Evolutionary conservation across 352 stramenopile species (phyloP).

Genomic region (Halophytophthora polymorphica): DNA sequence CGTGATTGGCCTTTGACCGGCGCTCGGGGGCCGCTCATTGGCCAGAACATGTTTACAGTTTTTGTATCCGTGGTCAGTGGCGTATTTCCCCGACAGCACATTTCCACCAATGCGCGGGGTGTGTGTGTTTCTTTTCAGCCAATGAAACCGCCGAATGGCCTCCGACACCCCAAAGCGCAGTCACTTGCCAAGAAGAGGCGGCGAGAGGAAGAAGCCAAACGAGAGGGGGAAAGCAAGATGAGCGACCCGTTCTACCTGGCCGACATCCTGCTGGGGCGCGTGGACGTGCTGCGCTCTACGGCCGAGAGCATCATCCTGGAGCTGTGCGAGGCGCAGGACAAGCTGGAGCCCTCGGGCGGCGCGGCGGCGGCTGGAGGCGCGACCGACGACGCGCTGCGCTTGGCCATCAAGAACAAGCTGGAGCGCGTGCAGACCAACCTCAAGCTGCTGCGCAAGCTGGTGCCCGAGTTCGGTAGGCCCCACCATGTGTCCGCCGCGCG

Average conservation of each 20-base stretch:
- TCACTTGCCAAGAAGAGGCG: background rate
- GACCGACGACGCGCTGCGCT: constrained; percentile 64
- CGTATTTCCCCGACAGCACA: background rate
- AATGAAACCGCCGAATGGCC: constrained; percentile 15
- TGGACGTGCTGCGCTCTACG: constrained; percentile 80
- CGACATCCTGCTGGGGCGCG: constrained; percentile 79
- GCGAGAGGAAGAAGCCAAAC: too few relatives aligned
- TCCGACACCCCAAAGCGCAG: background rate
- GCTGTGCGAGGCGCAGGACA: constrained; percentile 66
- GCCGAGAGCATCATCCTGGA: constrained; percentile 85
- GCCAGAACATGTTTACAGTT: too few relatives aligned
- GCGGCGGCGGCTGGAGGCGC: constrained; percentile 2
- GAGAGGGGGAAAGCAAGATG: constrained; percentile 28
- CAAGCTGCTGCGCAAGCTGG: constrained; percentile 78
- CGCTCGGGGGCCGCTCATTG: too few relatives aligned
- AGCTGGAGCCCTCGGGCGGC: constrained; percentile 40
- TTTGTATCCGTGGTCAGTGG: too few relatives aligned
- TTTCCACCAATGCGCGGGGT: background rate
- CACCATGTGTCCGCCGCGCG: too few relatives aligned
- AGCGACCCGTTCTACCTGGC: constrained; percentile 87
- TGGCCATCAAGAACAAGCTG: constrained; percentile 82
- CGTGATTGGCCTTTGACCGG: too few relatives aligned
- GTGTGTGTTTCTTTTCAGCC: constrained; percentile 18
- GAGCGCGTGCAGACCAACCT: constrained; percentile 87
- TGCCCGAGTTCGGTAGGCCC: constrained; percentile 86